Conservation (phyloP, 768 basidiomycete species). For the Hygrocybe coccinea region DNA sequence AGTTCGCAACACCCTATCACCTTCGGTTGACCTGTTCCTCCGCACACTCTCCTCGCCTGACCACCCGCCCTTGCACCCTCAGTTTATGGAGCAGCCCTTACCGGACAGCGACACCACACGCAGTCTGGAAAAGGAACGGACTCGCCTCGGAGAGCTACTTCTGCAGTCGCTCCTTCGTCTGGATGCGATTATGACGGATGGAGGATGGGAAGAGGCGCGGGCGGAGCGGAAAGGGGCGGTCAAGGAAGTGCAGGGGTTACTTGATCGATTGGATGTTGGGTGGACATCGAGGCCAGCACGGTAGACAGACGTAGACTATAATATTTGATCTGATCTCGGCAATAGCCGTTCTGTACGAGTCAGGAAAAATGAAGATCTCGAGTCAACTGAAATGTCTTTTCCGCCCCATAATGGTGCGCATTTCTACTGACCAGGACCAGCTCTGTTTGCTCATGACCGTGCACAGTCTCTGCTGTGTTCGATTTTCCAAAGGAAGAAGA, state of each 20-base stretch:
- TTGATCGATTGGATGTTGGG: slow-evolving; percentile 73
- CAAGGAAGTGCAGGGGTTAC: slow-evolving; percentile 72
- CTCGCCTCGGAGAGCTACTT: slow-evolving; percentile 74
- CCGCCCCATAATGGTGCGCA: slow-evolving; percentile 66
- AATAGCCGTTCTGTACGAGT: not conserved
- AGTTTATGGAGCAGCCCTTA: slow-evolving; percentile 15
- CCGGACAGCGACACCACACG: slow-evolving; percentile 20
- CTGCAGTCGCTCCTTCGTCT: slow-evolving; percentile 83
- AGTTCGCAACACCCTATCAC: slow-evolving; percentile 49
- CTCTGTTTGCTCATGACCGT: slow-evolving; percentile 11
- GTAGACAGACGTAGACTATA: not conserved
- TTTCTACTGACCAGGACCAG: slow-evolving; percentile 2
- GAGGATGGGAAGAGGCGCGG: slow-evolving; percentile 68
- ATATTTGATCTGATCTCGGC: not conserved
- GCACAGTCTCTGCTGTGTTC: slow-evolving; percentile 66
- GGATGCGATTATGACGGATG: slow-evolving; percentile 72
- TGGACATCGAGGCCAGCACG: slow-evolving; percentile 40
- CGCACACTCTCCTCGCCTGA: not conserved
- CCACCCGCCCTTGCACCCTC: slow-evolving; percentile 9
- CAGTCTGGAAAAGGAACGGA: slow-evolving; percentile 35
- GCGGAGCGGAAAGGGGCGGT: slow-evolving; percentile 82
- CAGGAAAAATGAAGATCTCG: not conserved
- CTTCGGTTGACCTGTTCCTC: slow-evolving; percentile 56
- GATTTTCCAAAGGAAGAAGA: slow-evolving; percentile 86
- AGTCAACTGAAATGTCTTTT: slow-evolving; percentile 65